Percentiles rank a stretch among this genome's conserved stretches.
phyloP scores from a whole-genome alignment of 495 filamentous ascomycete species.

The Immersiella caudata region DNA sequence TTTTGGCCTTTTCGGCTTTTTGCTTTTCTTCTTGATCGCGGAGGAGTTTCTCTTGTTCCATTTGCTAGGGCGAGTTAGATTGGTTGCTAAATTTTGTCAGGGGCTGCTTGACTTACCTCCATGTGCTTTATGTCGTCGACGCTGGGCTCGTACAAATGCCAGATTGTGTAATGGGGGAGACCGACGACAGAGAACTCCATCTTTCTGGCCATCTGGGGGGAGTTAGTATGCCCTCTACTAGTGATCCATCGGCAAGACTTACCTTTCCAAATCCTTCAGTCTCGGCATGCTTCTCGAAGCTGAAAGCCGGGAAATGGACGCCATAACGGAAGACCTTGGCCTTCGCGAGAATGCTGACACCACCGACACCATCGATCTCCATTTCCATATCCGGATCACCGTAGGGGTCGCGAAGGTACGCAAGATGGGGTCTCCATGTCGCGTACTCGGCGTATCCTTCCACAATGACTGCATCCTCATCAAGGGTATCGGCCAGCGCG shows the following conservation, averaged over 20 bases:
- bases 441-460: constrained; percentile 99
- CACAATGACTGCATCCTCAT: constrained; percentile 98
- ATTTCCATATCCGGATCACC: constrained; percentile 99
- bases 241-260: constrained; percentile 25
- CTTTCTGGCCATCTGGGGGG: constrained; percentile 85
- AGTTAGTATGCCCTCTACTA: constrained; percentile 38
- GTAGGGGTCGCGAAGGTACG: constrained; percentile 95
- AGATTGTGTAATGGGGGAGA: constrained; percentile 96
- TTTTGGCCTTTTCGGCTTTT: constrained; percentile 62
- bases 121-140: constrained; percentile 97
- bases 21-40: constrained; percentile 75
- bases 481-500: constrained; percentile 88
- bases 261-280: constrained; percentile 99
- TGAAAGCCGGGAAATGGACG: constrained; percentile 97
- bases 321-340: constrained; percentile 91
- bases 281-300: constrained; percentile 98
- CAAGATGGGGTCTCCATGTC: constrained; percentile 96
- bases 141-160: constrained; percentile 98
- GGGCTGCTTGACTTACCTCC: constrained; percentile 59
- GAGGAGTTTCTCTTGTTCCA: constrained; percentile 77
- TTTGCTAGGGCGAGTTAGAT: constrained; percentile 59
- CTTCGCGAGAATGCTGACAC: constrained; percentile 96
- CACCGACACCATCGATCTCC: constrained; percentile 98
- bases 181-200: constrained; percentile 98
- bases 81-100: neutral